Base-by-base conservation (phyloP, 2,329 filamentous ascomycete genomes). In the Fusarium dimerum region DNA sequence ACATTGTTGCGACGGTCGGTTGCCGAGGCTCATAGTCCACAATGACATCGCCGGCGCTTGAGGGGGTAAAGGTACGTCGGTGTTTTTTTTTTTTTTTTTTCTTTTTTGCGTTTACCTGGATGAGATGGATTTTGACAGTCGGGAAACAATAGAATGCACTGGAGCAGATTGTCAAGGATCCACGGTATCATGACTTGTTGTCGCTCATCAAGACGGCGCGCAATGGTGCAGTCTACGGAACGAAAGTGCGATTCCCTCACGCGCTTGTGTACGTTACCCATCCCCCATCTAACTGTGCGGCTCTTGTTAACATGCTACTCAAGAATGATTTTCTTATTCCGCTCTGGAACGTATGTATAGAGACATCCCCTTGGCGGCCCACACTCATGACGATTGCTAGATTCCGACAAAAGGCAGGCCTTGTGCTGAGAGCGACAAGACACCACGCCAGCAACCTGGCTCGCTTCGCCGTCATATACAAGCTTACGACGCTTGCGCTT, bases 171-270 rank as follows among this genome's bases (percentile, higher is more conserved):
- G 79, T 92, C 61, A 83, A 94, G 56, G 86, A 97, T 70, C 92
- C 92, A 6, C 81, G 85, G 61, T 90, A 96, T 75, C 90, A 94
- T 66, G 90, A 94, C 66, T 71, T 92, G 50, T 83, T 99, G 56
- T 85, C 90, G 51, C 80, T 99, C 62, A 72, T 96, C 72, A 99
- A 99, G 82, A 91, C 86, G 66, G 89, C 94, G 62, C 91, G 94
- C 75, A 99, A 97, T 85, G 94, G 94, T 72, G 87, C 92, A 61
- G 91, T 99, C 58, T 99, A 99, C 76, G 94, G 94, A 55, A 86
- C 90, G 66, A 97, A 97, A 83, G 91, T 99, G 73, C 92, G 94
- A 59, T 97, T 99, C 77, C 94, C 94, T 60, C 94, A 99, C 77
- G 94, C 94, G 55, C 82, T 99, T 63, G 94, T 99, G 78, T 81